Percentiles rank a stretch among this genome's conserved stretches.
These are phyloP conservation scores for Comarum palustre DNA, from an alignment of 306 rosid genomes.

Conservation along the genomic window DNA sequence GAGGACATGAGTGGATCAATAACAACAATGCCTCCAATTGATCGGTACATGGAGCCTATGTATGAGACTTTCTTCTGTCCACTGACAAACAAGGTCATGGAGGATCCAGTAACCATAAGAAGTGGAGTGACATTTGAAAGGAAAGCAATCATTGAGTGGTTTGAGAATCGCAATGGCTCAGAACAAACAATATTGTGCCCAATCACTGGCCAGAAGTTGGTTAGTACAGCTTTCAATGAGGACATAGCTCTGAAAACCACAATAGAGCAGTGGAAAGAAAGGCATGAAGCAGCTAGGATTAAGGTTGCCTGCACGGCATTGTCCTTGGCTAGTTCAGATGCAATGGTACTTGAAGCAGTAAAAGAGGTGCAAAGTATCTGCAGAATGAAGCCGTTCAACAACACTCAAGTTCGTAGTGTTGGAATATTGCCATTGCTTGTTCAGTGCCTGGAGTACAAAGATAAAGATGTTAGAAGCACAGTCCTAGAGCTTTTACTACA, in stretches of 20 bases:
- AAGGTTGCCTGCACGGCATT: constrained; percentile 37
- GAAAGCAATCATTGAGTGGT: constrained; percentile 41
- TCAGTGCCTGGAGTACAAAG: constrained; percentile 30
- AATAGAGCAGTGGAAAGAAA: constrained; percentile 45
- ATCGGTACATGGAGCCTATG: constrained; percentile 35
- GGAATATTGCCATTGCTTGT: constrained; percentile 40
- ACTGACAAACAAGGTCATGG: constrained; percentile 41
- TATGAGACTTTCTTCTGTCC: constrained; percentile 50
- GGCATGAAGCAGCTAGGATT: constrained; percentile 43
- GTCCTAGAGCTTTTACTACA: constrained; percentile 30
- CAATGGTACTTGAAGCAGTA: constrained; percentile 46
- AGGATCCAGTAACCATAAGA: constrained; percentile 47
- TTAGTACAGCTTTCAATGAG: constrained; percentile 24
- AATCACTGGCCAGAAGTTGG: constrained; percentile 33
- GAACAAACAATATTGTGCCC: constrained; percentile 35
- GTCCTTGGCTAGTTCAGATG: constrained; percentile 46
- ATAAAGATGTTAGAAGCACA: constrained; percentile 33
- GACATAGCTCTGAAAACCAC: constrained; percentile 40
- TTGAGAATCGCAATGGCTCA: constrained; percentile 18
- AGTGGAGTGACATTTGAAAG: constrained; percentile 44
- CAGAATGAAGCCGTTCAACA: constrained; percentile 24
- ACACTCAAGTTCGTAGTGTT: constrained; percentile 19
- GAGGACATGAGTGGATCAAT: constrained; percentile 14
- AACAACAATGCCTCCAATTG: constrained; percentile 15
- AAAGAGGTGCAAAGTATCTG: constrained; percentile 35